phyloP scores from a whole-genome alignment of 495 filamentous ascomycete genomes.

The Penicillium paxilli region DNA sequence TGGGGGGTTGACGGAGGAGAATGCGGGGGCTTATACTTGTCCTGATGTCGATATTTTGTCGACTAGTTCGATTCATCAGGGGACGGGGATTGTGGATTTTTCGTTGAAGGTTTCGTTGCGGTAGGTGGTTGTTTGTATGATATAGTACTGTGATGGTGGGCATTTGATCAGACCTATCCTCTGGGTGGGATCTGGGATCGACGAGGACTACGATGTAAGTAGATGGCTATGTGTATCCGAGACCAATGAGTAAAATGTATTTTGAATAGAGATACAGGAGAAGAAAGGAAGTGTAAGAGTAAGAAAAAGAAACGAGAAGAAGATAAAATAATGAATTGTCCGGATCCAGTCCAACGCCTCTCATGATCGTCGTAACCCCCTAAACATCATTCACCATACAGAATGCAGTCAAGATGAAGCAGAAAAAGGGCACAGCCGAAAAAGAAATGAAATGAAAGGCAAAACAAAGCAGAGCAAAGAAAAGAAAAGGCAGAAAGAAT shows the following conservation, averaged over 20 bases:
- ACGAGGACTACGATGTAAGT: no score
- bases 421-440: conserved; percentile 4
- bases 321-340: conserved; percentile 4
- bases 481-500: neutral
- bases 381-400: conserved; percentile 16
- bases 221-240: conserved; percentile 10
- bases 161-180: no score
- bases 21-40: conserved; percentile 77
- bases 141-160: no score
- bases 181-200: no score
- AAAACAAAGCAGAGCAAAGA: no score
- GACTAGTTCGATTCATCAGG: conserved; percentile 95
- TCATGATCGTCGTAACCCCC: conserved; percentile 23
- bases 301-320: conserved; percentile 2
- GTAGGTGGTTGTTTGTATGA: conserved; percentile 16
- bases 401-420: conserved; percentile 11
- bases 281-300: conserved; percentile 6
- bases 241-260: conserved; percentile 16
- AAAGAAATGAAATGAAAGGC: neutral
- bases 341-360: conserved; percentile 8
- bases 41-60: conserved; percentile 92
- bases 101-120: conserved; percentile 78
- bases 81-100: conserved; percentile 89
- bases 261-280: conserved; percentile 17
- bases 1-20: conserved; percentile 83